Conservation (phyloP, 2,329 filamentous ascomycete species). For the Didymella keratinophila region DNA sequence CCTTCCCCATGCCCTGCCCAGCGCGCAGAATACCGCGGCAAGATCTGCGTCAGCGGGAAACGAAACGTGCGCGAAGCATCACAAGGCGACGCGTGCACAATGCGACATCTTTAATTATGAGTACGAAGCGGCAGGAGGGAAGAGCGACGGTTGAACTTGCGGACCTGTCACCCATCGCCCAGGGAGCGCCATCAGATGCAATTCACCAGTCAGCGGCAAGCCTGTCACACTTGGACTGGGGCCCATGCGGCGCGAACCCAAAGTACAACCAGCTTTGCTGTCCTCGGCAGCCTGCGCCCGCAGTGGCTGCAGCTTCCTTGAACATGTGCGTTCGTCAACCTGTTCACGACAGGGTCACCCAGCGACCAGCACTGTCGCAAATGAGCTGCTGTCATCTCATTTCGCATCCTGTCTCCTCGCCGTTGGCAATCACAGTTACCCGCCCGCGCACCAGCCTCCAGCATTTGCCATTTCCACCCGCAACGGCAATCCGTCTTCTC, state of each 20-base stretch:
- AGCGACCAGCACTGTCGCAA: constrained; percentile 8
- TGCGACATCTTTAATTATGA: constrained; percentile 41
- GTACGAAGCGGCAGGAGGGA: constrained; percentile 24
- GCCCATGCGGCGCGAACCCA: constrained; percentile 18
- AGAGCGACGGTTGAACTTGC: constrained; percentile 35
- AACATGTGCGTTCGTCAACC: constrained; percentile 9
- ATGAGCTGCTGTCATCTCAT: constrained; percentile 7
- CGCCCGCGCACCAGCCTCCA: constrained; percentile 12
- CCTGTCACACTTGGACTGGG: constrained; percentile 17
- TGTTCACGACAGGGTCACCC: constrained; percentile 6
- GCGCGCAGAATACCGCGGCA: constrained; percentile 30
- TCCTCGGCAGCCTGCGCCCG: constrained; percentile 2
- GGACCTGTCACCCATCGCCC: constrained; percentile 32
- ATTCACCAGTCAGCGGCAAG: constrained; percentile 32
- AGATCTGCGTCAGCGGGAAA: constrained; percentile 25
- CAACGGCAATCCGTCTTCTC: background rate
- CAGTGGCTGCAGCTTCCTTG: constrained; percentile 8
- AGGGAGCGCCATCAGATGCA: constrained; percentile 34
- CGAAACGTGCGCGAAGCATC: constrained; percentile 30
- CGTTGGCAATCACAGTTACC: constrained; percentile 4
- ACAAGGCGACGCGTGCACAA: constrained; percentile 31
- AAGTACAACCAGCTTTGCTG: constrained; percentile 8
- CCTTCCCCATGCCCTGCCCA: constrained; percentile 42
- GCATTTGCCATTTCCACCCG: constrained; percentile 10
- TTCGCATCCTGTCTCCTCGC: background rate